phyloP scores from a whole-genome alignment of 192 early-diverging fungal species.

The Gaertneriomyces semiglobifer region DNA sequence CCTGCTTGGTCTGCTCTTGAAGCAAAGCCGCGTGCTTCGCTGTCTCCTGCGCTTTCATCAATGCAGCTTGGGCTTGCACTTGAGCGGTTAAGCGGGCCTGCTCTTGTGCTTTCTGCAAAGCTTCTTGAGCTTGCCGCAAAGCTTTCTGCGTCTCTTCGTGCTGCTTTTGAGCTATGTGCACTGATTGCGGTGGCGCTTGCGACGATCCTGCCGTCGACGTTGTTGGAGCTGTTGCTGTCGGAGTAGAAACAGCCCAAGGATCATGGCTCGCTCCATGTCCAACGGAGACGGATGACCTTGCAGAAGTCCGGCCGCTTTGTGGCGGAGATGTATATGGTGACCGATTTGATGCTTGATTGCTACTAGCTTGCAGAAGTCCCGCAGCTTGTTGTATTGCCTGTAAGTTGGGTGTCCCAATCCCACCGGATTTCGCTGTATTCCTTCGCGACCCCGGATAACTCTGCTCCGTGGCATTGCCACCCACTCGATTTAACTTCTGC shows the following conservation, averaged over 20 bases:
- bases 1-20: slow-evolving; percentile 18
- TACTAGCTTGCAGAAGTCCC: slow-evolving; percentile 13
- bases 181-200: slow-evolving; percentile 15
- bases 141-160: slow-evolving; percentile 30
- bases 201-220: background rate
- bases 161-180: slow-evolving; percentile 25
- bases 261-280: slow-evolving; percentile 2
- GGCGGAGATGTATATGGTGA: slow-evolving; percentile 23
- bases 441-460: background rate
- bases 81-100: slow-evolving; percentile 29
- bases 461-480: background rate
- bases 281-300: slow-evolving; percentile 9
- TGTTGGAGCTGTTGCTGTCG: background rate
- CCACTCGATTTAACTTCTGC: slow-evolving; percentile 20
- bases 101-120: slow-evolving; percentile 31
- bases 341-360: background rate
- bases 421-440: background rate
- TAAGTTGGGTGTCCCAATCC: slow-evolving; percentile 3
- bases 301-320: slow-evolving; percentile 6
- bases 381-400: slow-evolving; percentile 22
- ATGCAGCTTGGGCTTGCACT: slow-evolving; percentile 33
- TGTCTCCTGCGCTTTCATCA: slow-evolving; percentile 23
- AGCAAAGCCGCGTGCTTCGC: slow-evolving; percentile 16
- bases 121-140: slow-evolving; percentile 26
- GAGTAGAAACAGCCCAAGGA: slow-evolving; percentile 18